phyloP scores from a whole-genome alignment of 2,329 filamentous ascomycete species.

The Fusarium virguliforme region DNA sequence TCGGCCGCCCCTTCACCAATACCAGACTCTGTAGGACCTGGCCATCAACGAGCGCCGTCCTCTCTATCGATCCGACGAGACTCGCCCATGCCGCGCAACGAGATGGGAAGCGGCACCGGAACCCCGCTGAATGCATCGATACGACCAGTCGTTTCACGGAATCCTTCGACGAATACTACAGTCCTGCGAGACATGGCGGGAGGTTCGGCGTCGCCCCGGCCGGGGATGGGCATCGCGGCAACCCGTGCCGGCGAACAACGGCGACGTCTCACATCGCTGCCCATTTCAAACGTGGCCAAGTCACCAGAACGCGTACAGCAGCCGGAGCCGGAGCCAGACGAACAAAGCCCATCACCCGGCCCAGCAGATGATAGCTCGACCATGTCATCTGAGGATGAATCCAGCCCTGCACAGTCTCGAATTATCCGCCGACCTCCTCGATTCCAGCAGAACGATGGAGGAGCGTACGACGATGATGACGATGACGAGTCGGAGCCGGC shows the following conservation, averaged over 20 bases:
- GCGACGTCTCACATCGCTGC: slow-evolving; percentile 63
- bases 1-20: slow-evolving; percentile 72
- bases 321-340: slow-evolving; percentile 39
- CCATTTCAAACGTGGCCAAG: slow-evolving; percentile 53
- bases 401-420: slow-evolving; percentile 70
- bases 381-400: slow-evolving; percentile 65
- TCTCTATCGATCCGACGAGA: slow-evolving; percentile 73
- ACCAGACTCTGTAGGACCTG: slow-evolving; percentile 62
- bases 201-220: slow-evolving; percentile 54
- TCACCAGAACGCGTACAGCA: slow-evolving; percentile 45
- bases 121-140: slow-evolving; percentile 62
- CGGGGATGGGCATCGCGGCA: slow-evolving; percentile 37
- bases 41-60: slow-evolving; percentile 65
- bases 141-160: slow-evolving; percentile 65
- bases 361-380: slow-evolving; percentile 58
- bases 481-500: slow-evolving; percentile 72
- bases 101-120: slow-evolving; percentile 60
- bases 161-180: slow-evolving; percentile 64
- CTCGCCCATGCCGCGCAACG: slow-evolving; percentile 67
- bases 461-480: slow-evolving; percentile 65
- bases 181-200: slow-evolving; percentile 57
- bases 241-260: slow-evolving; percentile 54
- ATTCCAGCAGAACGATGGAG: slow-evolving; percentile 61
- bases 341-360: slow-evolving; percentile 54
- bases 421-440: slow-evolving; percentile 74